Conservation (phyloP, 352 stramenopile genomes). For the Pythium utonaiense region DNA sequence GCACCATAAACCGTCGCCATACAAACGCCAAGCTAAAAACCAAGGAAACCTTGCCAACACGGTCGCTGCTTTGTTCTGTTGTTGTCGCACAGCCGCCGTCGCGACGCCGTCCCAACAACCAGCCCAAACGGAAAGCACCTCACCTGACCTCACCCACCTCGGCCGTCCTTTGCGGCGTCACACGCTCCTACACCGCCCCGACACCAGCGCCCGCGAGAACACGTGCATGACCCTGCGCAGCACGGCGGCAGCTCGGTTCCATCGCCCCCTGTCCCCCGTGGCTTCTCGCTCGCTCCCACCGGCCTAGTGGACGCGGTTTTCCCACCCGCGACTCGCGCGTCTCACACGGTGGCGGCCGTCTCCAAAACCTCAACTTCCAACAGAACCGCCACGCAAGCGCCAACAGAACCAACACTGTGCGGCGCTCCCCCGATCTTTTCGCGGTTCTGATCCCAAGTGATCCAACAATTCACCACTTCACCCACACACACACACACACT, state of each 20-base stretch:
- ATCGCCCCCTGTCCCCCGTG: background rate
- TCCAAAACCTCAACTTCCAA: conserved; percentile 11
- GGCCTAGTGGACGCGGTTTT: background rate
- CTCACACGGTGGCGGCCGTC: background rate
- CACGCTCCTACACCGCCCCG: background rate
- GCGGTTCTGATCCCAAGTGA: background rate
- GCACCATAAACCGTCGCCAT: conserved; percentile 3
- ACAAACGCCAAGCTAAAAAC: conserved; percentile 8
- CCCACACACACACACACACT: too few species aligned
- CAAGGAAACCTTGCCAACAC: conserved; percentile 11
- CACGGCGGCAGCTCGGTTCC: background rate
- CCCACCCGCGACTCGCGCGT: background rate
- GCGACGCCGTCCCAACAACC: background rate
- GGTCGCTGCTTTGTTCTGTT: conserved; percentile 9
- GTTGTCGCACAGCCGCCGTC: conserved; percentile 18
- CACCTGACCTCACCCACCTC: conserved; percentile 3
- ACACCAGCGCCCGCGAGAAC: background rate
- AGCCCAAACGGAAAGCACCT: conserved; percentile 11
- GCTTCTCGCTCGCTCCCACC: background rate
- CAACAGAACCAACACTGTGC: conserved; percentile 4
- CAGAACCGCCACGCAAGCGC: conserved; percentile 10
- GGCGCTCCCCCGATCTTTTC: conserved; percentile 11
- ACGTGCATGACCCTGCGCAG: conserved; percentile 1
- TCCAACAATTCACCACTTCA: background rate
- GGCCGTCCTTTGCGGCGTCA: background rate